A percentile compares a stretch with the other conserved stretches of the same genome.
Conservation (phyloP, 73 alveolate species). For the Effrenium voratum region DNA sequence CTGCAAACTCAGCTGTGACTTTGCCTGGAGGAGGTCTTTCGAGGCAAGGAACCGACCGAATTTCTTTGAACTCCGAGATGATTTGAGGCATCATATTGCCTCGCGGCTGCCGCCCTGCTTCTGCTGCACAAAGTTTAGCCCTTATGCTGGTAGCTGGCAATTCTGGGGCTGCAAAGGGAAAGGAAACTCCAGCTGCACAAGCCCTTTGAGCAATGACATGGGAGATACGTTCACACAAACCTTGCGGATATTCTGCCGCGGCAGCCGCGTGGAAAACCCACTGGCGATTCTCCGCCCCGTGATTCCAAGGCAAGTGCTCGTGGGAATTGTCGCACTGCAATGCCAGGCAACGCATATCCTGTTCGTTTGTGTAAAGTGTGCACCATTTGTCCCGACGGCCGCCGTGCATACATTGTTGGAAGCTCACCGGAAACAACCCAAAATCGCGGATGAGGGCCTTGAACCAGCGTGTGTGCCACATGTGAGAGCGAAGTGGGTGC, state of each 20-base stretch:
- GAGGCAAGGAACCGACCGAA: not conserved
- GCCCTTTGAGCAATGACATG: not conserved
- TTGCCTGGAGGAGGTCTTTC: not conserved
- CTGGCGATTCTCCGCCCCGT: not conserved
- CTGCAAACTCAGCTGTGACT: not conserved
- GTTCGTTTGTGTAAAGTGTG: not conserved
- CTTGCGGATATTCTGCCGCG: not conserved
- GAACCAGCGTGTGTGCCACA: constrained; percentile 33
- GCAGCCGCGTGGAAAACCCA: not conserved
- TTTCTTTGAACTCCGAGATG: not conserved
- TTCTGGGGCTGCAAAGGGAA: not conserved
- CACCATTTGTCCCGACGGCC: constrained; percentile 6
- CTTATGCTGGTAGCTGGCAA: not conserved
- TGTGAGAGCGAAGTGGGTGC: not conserved
- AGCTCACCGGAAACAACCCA: not conserved
- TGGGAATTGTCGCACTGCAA: not conserved
- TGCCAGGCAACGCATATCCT: not conserved
- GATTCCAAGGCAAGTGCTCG: not conserved
- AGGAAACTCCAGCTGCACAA: not conserved
- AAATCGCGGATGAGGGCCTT: not conserved
- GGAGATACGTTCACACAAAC: not conserved
- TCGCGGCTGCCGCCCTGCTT: constrained; percentile 16
- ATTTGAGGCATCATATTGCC: constrained; percentile 15
- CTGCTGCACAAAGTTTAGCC: not conserved
- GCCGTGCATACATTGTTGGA: constrained; percentile 45